Evolutionary conservation across 805 yeast species (phyloP), one percentile per base, ranked within the genome.

Genomic region (Priceomyces haplophilus): DNA sequence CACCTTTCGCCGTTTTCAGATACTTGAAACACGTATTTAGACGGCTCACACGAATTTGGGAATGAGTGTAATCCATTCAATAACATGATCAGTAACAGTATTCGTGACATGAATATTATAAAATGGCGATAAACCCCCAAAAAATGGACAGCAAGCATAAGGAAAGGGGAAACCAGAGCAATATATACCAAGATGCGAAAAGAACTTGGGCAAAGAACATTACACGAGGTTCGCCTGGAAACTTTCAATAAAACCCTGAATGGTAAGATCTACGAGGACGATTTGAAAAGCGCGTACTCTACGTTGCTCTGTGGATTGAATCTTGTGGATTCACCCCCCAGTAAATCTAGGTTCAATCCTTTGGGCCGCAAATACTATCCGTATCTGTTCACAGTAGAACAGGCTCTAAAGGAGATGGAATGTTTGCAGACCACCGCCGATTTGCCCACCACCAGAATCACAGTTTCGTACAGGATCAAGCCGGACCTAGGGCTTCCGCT

Each of bases 261-360:
- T 20, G 86, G 85, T 0, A 62, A 69, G 18, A 67, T 82, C 20
- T 76, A 69, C 52, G 73, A 68, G 37, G 72, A 73, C 34, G 89
- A 78, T 51, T 51, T 85, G 34, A 78, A 78, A 48, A 78, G 78
- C 25, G 75, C 85, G 0, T 88, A 64, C 55, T 72, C 87, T 0
- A 62, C 80, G 23, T 48, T 76, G 50, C 39, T 78, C 0, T 62
- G 64, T 33, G 59, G 67, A 25, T 63, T 84, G 34, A 42, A 59
- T 2, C 54, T 69, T 20, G 42, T 44, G 2, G 55, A 49, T 11
- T 24, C n/a, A 41, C 16, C 41, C 30, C 34, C 49, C 50, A 33
- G 37, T 47, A 42, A 49, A 51, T 13, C 13, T 53, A 32, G 51
- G 61, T 45, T 63, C 41, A 52, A 52, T 39, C 51, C 60, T 29